These are phyloP conservation scores for Ceratocystis diversiconidia DNA, from an alignment of 2,329 filamentous ascomycete species.

Conservation along the genomic window DNA sequence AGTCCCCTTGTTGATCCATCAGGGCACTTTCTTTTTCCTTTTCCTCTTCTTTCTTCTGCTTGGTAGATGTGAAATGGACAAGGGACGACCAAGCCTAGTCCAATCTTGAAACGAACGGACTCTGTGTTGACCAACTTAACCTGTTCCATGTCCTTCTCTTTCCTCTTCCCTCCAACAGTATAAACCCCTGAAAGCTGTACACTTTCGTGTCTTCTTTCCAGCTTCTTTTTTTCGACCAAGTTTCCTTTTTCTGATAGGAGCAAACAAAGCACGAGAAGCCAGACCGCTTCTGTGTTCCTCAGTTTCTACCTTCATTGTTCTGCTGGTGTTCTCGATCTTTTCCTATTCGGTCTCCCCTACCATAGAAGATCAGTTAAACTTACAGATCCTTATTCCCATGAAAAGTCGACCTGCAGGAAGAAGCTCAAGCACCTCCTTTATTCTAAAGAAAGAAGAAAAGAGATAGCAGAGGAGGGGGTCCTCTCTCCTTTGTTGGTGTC, in stretches of 20 bases:
- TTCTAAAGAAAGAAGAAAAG: no score
- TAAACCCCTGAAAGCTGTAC: neutral
- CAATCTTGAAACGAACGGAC: conserved; percentile 1
- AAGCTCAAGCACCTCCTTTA: neutral
- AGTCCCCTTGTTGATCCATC: neutral
- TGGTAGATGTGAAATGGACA: neutral
- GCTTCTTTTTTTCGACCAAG: neutral
- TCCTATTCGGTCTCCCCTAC: conserved; percentile 14
- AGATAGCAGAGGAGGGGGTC: no score
- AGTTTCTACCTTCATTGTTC: neutral
- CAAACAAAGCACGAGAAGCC: neutral
- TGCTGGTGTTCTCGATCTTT: conserved; percentile 15
- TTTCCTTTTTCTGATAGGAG: neutral
- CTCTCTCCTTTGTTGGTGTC: neutral
- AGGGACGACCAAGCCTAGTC: neutral
- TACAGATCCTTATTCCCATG: neutral
- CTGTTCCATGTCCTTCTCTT: neutral
- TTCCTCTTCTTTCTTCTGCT: neutral
- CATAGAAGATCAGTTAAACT: conserved; percentile 5
- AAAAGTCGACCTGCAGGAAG: neutral
- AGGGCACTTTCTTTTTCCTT: neutral
- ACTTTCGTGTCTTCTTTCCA: conserved; percentile 1
- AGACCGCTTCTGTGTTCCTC: no score
- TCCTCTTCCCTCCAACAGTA: neutral
- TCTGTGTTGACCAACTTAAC: neutral